Base-by-base conservation (phyloP, 352 stramenopile genomes). In the Phytophthora hybrid region DNA sequence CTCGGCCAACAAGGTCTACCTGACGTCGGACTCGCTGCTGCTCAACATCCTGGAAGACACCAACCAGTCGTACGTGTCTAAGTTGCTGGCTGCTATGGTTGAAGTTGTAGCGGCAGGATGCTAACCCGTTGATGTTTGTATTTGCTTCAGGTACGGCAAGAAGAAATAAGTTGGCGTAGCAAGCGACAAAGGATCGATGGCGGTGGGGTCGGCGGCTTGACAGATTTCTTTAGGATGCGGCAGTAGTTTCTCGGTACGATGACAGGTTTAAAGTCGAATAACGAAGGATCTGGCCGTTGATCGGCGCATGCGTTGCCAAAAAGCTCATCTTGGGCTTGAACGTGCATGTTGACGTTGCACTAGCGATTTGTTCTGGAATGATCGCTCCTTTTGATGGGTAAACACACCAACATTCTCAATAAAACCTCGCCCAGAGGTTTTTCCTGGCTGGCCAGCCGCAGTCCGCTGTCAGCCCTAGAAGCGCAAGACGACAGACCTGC, bases 1-100 rank as follows among this genome's bases (percentile, higher is more conserved):
- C 60, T 99, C 93, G 78, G 89, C 94, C 68, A 99, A 99, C 86
- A 98, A 98, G 80, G 93, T 99, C 10, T 99, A 99, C 85, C 84
- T 99, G 73, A 99, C 94, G 80, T 97, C 97, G 77, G 97, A 99
- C 82, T 98, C 93, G 56, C 89, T 99, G 65, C 87, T 99, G 81
- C 87, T 99, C 72, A 99, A 99, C 87, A 89, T 99, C 68, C 81
- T 97, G 73, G 85, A 96, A 65, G 89, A 94, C 78, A 81, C 67
- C 10, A 67, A 76, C 34, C 73, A 83, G 69, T 78, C 69, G 82
- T 90, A 88, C 53, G 82, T 90, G 21, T 19, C 21, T 41, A 13
- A 5, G 9, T 41, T 41, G 34, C 34, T 41, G 34, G 9, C 34
- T 16, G 34, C 14, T 3, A 41, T 5, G 34, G 34, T 18, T 55